These are phyloP conservation scores for Fraxinus platypoda DNA, from an alignment of 305 asterid genomes.

Conservation along the genomic window DNA sequence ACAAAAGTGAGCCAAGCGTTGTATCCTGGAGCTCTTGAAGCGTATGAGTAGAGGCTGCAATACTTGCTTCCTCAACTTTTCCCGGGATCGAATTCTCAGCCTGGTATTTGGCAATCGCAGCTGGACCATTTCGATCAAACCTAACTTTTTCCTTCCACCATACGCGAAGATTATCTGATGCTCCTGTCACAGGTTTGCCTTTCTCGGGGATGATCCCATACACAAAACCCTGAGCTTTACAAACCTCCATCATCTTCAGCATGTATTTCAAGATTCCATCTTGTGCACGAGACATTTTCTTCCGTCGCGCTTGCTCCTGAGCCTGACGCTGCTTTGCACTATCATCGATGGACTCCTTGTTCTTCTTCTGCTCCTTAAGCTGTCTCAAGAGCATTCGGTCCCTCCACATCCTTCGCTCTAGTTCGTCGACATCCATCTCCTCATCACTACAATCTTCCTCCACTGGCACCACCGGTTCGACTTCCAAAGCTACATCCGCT, in stretches of 20 bases:
- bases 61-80: constrained; percentile 31
- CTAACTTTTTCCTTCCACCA: constrained; percentile 78
- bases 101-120: constrained; percentile 51
- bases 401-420: constrained; percentile 59
- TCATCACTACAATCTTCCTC: constrained; percentile 56
- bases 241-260: neutral
- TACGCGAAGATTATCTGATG: constrained; percentile 61
- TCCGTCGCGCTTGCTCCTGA: constrained; percentile 63
- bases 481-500: constrained; percentile 25
- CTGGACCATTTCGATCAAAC: constrained; percentile 63
- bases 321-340: constrained; percentile 41
- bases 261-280: constrained; percentile 67
- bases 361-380: constrained; percentile 52
- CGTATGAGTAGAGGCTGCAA: constrained; percentile 30
- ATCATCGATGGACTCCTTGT: constrained; percentile 32
- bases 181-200: constrained; percentile 63
- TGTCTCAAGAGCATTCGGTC: constrained; percentile 47
- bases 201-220: constrained; percentile 47
- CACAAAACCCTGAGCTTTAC: neutral
- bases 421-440: constrained; percentile 56
- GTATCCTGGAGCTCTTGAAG: constrained; percentile 66
- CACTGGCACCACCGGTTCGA: constrained; percentile 31
- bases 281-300: constrained; percentile 71
- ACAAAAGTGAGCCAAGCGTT: constrained; percentile 62
- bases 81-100: constrained; percentile 39